Conservation (phyloP, 257 asterid genomes). For the Penstemon barbatus region DNA sequence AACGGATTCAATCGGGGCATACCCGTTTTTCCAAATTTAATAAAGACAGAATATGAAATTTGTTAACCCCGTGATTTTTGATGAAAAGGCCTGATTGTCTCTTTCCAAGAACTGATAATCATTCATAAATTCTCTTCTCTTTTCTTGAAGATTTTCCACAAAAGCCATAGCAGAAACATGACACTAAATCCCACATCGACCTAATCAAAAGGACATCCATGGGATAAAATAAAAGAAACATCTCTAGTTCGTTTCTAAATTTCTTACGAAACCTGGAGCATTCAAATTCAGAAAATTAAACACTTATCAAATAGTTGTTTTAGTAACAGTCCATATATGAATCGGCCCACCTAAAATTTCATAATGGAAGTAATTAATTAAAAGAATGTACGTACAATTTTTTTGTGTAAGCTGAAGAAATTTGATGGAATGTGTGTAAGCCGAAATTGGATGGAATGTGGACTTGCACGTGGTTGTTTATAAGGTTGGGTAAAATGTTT, state of each 20-base stretch:
- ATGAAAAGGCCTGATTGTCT: constrained; percentile 31
- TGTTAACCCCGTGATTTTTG: constrained; percentile 43
- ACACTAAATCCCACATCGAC: constrained; percentile 50
- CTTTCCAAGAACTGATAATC: constrained; percentile 16
- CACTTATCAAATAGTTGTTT: too few relatives aligned
- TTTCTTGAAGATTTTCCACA: constrained; percentile 38
- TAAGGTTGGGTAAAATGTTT: too few relatives aligned
- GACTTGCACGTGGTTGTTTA: too few relatives aligned
- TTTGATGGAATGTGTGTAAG: too few relatives aligned
- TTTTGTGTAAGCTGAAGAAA: too few relatives aligned
- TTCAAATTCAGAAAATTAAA: not conserved
- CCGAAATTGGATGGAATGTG: too few relatives aligned
- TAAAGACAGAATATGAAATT: constrained; percentile 42
- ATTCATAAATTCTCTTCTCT: constrained; percentile 29
- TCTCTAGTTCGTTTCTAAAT: not conserved
- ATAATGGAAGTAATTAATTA: too few relatives aligned
- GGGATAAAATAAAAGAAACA: not conserved
- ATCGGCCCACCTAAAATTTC: too few relatives aligned
- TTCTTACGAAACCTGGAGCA: constrained; percentile 24
- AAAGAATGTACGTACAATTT: too few relatives aligned
- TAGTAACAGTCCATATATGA: too few relatives aligned
- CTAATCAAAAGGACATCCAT: constrained; percentile 49
- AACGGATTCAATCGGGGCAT: constrained; percentile 28
- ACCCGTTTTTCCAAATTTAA: constrained; percentile 38
- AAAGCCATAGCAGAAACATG: constrained; percentile 46